These are phyloP conservation scores for Candida chauliodis DNA, from an alignment of 805 yeast species.

Conservation along the genomic window DNA sequence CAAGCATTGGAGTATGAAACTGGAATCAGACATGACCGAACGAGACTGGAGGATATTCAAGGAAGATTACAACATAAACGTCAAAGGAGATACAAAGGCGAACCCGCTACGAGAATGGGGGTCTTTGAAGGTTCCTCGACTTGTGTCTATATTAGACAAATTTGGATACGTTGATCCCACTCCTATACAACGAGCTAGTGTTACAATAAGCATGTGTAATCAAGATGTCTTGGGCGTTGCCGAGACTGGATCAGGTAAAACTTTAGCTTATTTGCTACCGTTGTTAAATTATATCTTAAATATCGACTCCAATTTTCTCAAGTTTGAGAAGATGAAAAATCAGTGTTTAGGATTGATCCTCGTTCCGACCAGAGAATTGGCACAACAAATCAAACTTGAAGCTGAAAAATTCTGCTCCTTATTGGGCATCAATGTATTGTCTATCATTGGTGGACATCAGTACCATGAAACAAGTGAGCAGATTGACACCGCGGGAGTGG, in stretches of 20 bases:
- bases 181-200: constrained; percentile 85
- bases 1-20: constrained; percentile 68
- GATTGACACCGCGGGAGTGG: constrained; percentile 54
- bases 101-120: constrained; percentile 72
- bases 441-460: constrained; percentile 88
- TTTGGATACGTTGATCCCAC: constrained; percentile 67
- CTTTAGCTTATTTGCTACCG: constrained; percentile 79
- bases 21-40: constrained; percentile 58
- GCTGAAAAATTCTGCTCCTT: constrained; percentile 47
- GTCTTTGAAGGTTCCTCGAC: constrained; percentile 43
- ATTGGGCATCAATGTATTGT: constrained; percentile 47
- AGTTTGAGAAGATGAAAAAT: constrained; percentile 39
- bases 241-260: constrained; percentile 95
- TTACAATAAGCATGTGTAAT: constrained; percentile 61
- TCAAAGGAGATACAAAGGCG: constrained; percentile 42
- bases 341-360: constrained; percentile 77
- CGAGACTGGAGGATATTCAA: constrained; percentile 89
- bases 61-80: constrained; percentile 69
- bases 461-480: constrained; percentile 67
- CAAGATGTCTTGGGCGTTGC: constrained; percentile 87
- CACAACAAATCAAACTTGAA: constrained; percentile 76
- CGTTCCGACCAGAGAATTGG: constrained; percentile 94
- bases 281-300: constrained; percentile 49
- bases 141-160: constrained; percentile 28
- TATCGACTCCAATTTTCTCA: constrained; percentile 30